Percentiles rank a stretch among this genome's conserved stretches.
Evolutionary conservation across 345 rosid species (phyloP).

Genomic region (Clarkia xantiana): DNA sequence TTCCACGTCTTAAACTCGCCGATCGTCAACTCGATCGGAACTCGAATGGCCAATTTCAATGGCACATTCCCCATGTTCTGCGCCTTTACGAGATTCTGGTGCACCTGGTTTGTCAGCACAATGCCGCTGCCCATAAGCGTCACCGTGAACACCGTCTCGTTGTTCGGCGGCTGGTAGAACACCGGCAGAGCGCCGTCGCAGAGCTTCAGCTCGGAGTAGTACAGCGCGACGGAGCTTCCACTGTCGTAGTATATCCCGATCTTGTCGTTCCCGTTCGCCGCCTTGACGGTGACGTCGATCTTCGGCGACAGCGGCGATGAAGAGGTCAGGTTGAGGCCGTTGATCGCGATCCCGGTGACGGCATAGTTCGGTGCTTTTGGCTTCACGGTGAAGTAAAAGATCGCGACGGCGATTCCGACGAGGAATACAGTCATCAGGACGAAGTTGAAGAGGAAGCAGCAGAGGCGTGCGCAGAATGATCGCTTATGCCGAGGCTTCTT

Average conservation of each 20-base stretch:
- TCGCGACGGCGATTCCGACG: constrained; percentile 30
- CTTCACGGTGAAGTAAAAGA: constrained; percentile 45
- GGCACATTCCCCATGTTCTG: constrained; percentile 32
- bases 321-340: constrained; percentile 46
- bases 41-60: constrained; percentile 36
- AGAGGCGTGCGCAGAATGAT: constrained; percentile 21
- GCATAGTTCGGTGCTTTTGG: constrained; percentile 59
- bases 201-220: constrained; percentile 23
- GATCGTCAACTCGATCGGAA: constrained; percentile 50
- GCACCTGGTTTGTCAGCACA: constrained; percentile 21
- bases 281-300: constrained; percentile 47
- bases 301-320: constrained; percentile 33
- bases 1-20: constrained; percentile 70
- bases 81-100: constrained; percentile 14
- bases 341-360: constrained; percentile 33
- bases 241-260: constrained; percentile 51
- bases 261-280: constrained; percentile 51
- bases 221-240: constrained; percentile 34
- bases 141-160: constrained; percentile 41
- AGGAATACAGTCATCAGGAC: constrained; percentile 26
- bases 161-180: constrained; percentile 57
- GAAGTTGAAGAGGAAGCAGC: constrained; percentile 25
- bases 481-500: constrained; percentile 16
- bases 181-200: constrained; percentile 39
- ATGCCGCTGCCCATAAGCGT: constrained; percentile 32